A percentile compares a stretch with the other conserved stretches of the same genome.
These are phyloP conservation scores for Neurospora sp. DNA, from an alignment of 495 filamentous ascomycete species.

Conservation along the genomic window DNA sequence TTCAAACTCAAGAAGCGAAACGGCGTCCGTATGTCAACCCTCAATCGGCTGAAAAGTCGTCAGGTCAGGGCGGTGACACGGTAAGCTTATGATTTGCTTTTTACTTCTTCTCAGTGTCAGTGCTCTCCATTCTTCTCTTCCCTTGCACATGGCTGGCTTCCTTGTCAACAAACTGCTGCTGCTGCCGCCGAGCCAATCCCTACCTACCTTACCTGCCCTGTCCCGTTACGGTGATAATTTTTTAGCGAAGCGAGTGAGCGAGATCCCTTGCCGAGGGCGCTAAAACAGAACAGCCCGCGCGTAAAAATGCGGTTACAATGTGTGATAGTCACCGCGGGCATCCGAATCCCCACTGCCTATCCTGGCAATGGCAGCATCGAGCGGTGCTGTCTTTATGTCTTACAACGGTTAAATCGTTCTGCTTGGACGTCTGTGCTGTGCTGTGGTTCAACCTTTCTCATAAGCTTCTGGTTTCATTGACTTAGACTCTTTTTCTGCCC, in stretches of 20 bases:
- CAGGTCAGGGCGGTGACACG: not conserved
- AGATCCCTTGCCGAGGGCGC: not conserved
- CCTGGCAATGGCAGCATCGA: not conserved
- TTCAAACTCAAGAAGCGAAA: not conserved
- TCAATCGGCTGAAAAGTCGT: not conserved
- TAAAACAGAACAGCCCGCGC: not conserved
- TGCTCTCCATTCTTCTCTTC: not conserved
- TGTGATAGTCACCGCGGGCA: not conserved
- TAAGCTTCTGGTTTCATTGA: not conserved
- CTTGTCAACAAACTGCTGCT: not conserved
- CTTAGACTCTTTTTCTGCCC: not conserved
- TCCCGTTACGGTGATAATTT: not conserved
- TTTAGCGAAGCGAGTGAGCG: not conserved
- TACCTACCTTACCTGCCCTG: not conserved
- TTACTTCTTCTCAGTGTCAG: not conserved
- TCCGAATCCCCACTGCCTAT: not conserved
- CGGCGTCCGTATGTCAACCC: not conserved
- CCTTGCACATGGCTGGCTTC: not conserved
- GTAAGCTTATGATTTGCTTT: not conserved
- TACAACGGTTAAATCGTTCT: not conserved
- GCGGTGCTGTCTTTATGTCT: not conserved
- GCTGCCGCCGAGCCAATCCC: not conserved
- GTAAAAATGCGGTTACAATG: not conserved
- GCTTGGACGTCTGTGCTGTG: not conserved
- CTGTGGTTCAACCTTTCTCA: not conserved